Percentiles rank a stretch among this genome's conserved stretches.
phyloP scores from a whole-genome alignment of 2,329 filamentous ascomycete genomes.

The Botrytis sinoallii region DNA sequence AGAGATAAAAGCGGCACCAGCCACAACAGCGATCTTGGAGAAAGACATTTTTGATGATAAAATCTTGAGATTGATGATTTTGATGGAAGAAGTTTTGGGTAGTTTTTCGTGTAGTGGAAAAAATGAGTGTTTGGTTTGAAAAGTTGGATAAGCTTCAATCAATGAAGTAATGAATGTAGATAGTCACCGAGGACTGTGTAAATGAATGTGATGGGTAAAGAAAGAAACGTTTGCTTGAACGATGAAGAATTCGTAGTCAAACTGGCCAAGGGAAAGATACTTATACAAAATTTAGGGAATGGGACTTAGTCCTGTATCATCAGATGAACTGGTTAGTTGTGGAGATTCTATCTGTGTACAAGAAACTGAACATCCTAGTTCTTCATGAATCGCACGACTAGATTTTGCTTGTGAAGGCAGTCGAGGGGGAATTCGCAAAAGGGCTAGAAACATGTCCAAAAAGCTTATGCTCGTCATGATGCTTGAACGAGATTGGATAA shows the following conservation, averaged over 20 bases:
- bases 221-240: conserved; percentile 16
- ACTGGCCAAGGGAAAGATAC: conserved; percentile 5
- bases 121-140: conserved; percentile 1
- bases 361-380: neutral
- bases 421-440: neutral
- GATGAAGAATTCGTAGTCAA: neutral
- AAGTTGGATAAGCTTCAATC: conserved; percentile 14
- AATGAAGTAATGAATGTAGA: conserved; percentile 19
- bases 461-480: neutral
- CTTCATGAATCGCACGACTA: neutral
- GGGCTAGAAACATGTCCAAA: neutral
- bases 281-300: conserved; percentile 3
- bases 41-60: conserved; percentile 18
- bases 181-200: conserved; percentile 17
- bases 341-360: neutral
- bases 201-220: conserved; percentile 19
- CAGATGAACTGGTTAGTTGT: conserved; percentile 3
- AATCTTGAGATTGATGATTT: neutral
- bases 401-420: neutral
- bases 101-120: neutral
- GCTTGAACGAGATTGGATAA: neutral
- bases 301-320: neutral
- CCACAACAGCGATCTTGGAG: conserved; percentile 15
- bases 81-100: neutral
- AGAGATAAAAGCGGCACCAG: conserved; percentile 16